Percentiles rank a stretch among this genome's conserved stretches.
phyloP scores from a whole-genome alignment of 106 monocot species.

The Platanthera guangdongensis region DNA sequence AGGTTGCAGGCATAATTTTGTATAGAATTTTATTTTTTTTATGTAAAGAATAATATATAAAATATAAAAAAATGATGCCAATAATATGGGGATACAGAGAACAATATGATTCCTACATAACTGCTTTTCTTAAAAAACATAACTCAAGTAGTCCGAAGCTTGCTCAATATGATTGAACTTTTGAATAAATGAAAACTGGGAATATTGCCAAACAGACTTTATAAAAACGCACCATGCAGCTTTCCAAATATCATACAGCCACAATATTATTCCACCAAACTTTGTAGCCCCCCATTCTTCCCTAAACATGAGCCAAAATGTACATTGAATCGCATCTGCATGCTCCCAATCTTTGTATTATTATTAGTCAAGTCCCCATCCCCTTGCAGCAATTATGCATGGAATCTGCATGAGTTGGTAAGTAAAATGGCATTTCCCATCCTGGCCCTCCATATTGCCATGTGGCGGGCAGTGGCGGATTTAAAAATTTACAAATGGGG shows the following conservation, averaged over 20 bases:
- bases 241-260: not conserved
- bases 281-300: not conserved
- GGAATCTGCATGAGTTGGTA: not conserved
- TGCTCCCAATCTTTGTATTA: not conserved
- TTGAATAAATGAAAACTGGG: not conserved
- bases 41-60: too few relatives aligned
- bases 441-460: not conserved
- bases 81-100: too few relatives aligned
- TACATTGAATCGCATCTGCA: not conserved
- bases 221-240: not conserved
- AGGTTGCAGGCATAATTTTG: too few relatives aligned
- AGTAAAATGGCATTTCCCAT: not conserved
- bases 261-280: not conserved
- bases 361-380: not conserved
- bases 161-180: not conserved
- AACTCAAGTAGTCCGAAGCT: not conserved
- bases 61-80: too few relatives aligned
- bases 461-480: not conserved
- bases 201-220: not conserved
- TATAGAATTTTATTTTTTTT: too few relatives aligned
- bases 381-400: not conserved
- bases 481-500: too few relatives aligned
- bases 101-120: too few relatives aligned
- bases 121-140: not conserved
- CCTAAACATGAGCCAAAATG: not conserved